Evolutionary conservation across 2,329 filamentous ascomycete species (phyloP).

Genomic region (Coniochaeta sp.): DNA sequence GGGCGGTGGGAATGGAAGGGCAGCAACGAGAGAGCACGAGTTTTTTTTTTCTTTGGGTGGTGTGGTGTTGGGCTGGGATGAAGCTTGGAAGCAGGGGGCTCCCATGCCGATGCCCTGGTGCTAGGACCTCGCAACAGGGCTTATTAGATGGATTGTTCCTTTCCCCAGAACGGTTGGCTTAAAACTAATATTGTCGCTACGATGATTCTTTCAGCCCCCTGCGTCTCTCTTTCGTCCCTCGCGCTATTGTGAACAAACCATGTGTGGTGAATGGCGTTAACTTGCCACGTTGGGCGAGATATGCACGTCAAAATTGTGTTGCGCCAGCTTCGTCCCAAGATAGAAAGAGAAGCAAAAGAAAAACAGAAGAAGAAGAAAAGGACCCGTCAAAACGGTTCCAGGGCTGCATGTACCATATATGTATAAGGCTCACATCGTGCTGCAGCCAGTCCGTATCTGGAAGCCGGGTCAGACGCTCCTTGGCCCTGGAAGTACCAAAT

Average conservation of each 20-base stretch:
- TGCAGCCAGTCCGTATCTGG: background rate
- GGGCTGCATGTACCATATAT: slow-evolving; percentile 1
- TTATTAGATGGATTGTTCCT: slow-evolving; percentile 11
- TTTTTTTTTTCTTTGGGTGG: slow-evolving; percentile 11
- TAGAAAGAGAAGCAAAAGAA: too few species aligned
- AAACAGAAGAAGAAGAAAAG: too few species aligned
- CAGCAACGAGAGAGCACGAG: slow-evolving; percentile 3
- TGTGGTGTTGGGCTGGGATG: slow-evolving; percentile 13
- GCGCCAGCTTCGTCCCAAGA: background rate
- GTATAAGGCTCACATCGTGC: slow-evolving; percentile 1
- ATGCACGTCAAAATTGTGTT: too few species aligned
- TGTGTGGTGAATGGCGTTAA: slow-evolving; percentile 7
- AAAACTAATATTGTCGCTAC: slow-evolving; percentile 4
- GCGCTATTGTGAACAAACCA: background rate
- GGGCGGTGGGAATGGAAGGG: too few species aligned
- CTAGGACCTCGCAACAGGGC: slow-evolving; percentile 16
- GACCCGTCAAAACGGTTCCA: slow-evolving; percentile 2
- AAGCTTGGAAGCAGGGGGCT: slow-evolving; percentile 12
- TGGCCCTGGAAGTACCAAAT: background rate
- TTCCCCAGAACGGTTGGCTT: slow-evolving; percentile 14
- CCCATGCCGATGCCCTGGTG: slow-evolving; percentile 14
- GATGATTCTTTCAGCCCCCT: slow-evolving; percentile 4
- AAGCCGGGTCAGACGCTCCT: background rate
- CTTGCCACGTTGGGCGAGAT: background rate
- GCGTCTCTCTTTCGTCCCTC: slow-evolving; percentile 3